phyloP scores from a whole-genome alignment of 1,139 yeast genomes.

The Geotrichum bryndzae region DNA sequence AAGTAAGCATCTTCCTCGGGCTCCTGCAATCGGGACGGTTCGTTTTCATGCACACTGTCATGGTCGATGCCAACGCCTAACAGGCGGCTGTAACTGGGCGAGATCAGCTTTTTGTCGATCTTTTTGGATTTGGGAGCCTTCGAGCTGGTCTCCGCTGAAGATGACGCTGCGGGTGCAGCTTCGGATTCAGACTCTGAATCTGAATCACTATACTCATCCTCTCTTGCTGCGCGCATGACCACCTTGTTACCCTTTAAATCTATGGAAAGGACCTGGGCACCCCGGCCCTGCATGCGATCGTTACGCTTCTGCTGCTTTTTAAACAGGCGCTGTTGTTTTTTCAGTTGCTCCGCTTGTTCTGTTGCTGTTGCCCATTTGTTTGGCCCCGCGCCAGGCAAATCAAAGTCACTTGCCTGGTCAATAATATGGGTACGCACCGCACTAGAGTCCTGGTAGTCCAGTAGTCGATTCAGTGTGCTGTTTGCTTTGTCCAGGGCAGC shows the following conservation, averaged over 20 bases:
- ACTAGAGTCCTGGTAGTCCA: conserved; percentile 78
- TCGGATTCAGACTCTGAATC: conserved; percentile 23
- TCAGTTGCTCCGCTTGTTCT: conserved; percentile 76
- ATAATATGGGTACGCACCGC: conserved; percentile 87
- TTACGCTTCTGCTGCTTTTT: conserved; percentile 50
- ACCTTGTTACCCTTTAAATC: conserved; percentile 80
- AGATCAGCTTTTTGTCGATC: conserved; percentile 34
- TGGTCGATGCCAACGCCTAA: background rate
- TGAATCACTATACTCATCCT: conserved; percentile 10
- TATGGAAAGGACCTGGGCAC: conserved; percentile 69
- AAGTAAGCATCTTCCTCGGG: conserved; percentile 12
- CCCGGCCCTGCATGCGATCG: conserved; percentile 47
- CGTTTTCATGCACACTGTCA: background rate
- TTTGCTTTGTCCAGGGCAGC: conserved; percentile 56
- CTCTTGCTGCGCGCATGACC: conserved; percentile 33
- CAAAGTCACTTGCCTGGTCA: conserved; percentile 90
- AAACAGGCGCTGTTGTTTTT: conserved; percentile 73
- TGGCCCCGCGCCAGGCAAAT: conserved; percentile 44
- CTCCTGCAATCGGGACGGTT: conserved; percentile 10
- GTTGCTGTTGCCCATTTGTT: conserved; percentile 82
- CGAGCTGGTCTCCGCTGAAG: background rate
- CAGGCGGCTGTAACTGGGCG: conserved; percentile 22
- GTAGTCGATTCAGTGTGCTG: conserved; percentile 60
- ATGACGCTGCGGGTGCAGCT: conserved; percentile 22
- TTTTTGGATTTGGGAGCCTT: conserved; percentile 14